phyloP scores from a whole-genome alignment of 345 rosid genomes.

The Bretschneidera sinensis region DNA sequence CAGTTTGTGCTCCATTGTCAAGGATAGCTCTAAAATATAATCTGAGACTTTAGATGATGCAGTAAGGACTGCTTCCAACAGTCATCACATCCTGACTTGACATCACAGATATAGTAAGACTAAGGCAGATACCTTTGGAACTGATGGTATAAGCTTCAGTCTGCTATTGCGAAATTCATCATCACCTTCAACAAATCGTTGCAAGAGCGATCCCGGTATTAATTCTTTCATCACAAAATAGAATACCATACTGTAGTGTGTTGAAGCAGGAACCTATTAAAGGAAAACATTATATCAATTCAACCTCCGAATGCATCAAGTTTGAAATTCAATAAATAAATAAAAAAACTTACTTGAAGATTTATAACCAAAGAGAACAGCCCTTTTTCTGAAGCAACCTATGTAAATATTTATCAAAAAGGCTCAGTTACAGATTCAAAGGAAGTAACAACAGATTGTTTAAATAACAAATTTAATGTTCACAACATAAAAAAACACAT shows the following conservation, averaged over 20 bases:
- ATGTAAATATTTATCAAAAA: slow-evolving; percentile 9
- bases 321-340: slow-evolving; percentile 2
- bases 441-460: no score
- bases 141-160: slow-evolving; percentile 90
- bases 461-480: no score
- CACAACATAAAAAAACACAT: no score
- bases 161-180: slow-evolving; percentile 98
- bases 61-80: no score
- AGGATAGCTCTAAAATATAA: no score
- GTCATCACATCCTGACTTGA: no score
- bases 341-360: slow-evolving; percentile 60
- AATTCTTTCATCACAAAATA: slow-evolving; percentile 74
- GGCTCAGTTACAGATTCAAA: no score
- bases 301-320: slow-evolving; percentile 3
- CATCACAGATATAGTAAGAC: background rate
- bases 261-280: slow-evolving; percentile 87
- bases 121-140: slow-evolving; percentile 63
- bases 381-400: slow-evolving; percentile 76
- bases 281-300: slow-evolving; percentile 8
- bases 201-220: slow-evolving; percentile 74
- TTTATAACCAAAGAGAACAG: slow-evolving; percentile 68
- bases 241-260: slow-evolving; percentile 95
- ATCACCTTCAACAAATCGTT: slow-evolving; percentile 94
- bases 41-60: no score
- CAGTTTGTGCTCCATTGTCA: no score